phyloP scores from a whole-genome alignment of 768 basidiomycete genomes.

The Polyporus arcularius region DNA sequence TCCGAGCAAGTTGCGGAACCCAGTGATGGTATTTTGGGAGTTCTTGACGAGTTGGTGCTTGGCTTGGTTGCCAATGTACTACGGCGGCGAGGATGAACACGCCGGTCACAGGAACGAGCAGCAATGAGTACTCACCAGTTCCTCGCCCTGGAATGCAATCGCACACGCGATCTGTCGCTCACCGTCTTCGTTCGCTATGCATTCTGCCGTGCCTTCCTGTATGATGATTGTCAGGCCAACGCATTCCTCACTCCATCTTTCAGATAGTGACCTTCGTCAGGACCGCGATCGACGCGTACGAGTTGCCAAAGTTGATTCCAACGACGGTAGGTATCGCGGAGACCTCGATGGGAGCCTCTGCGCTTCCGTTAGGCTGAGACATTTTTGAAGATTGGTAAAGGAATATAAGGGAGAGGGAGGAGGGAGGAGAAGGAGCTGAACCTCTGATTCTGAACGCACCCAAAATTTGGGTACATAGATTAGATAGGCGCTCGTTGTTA shows the following conservation, averaged over 20 bases:
- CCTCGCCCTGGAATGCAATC: constrained; percentile 87
- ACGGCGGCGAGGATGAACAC: neutral
- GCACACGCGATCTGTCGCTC: constrained; percentile 98
- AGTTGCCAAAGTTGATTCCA: constrained; percentile 96
- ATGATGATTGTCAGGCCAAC: neutral
- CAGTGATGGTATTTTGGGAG: constrained; percentile 89
- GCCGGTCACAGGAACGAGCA: constrained; percentile 1
- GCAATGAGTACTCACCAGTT: constrained; percentile 63
- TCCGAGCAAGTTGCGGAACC: constrained; percentile 91
- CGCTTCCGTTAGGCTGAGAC: constrained; percentile 54
- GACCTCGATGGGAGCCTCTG: constrained; percentile 41
- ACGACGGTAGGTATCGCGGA: constrained; percentile 59
- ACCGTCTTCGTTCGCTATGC: constrained; percentile 98
- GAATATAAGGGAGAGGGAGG: neutral
- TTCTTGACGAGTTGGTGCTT: constrained; percentile 96
- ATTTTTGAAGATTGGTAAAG: constrained; percentile 25
- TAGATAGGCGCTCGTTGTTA: constrained; percentile 8
- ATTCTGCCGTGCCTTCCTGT: constrained; percentile 89
- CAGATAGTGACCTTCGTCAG: constrained; percentile 75
- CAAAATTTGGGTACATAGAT: constrained; percentile 9
- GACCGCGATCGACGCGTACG: constrained; percentile 93
- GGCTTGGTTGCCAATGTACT: constrained; percentile 97
- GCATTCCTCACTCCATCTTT: neutral
- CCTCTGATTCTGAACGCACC: neutral
- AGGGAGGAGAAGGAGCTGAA: neutral